Evolutionary conservation across 306 rosid genomes (phyloP), one percentile per base, ranked within the genome.

Genomic region (Sphenostylis stenocarpa): DNA sequence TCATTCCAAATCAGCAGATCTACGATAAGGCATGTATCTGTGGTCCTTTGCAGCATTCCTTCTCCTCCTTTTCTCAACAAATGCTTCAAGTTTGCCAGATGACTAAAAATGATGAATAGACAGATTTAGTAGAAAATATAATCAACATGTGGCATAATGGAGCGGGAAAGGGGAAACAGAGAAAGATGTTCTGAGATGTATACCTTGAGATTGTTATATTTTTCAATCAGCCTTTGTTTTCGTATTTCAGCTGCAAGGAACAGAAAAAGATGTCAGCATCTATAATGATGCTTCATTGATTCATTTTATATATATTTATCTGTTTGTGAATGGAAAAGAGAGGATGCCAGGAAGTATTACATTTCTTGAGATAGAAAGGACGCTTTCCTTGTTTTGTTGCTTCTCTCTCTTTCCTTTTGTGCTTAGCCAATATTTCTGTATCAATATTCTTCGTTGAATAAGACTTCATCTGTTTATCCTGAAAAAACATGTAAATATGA

Each of bases 41-140:
- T 82, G 96, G 74, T 94, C 90, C 87, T 90, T 94, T 3, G 96
- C 81, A 44, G 97, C 95, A 84, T 94, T 94, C 84, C 90, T 94
- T 88, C 75, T 86, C 83, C 96, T 87, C 86, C 78, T 87, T 77
- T 88, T 92, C 86, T 89, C 91, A 39, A 94, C 57, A 69, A 75
- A 94, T 45, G 91, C 26, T 56, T 87, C 91, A 19, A 94, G 96
- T 84, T 90, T 90, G 47, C 96, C 96, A 78, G 96, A 69, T 8
- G 85, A 75, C 97, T 90, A 81, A 75, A 70, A 75, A 79, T 53
- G 49, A 67, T 51, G 17, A n/a, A 51, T 6, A 19, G 48, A 70
- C 1, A 23, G 23, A 79, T 62, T 72, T 61, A 76, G 69, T 8
- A 9, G 16, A 63, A 63, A 52, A 53, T 14, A 39, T 15, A 67